phyloP scores from a whole-genome alignment of 768 basidiomycete genomes.

The Pisolithus albus region DNA sequence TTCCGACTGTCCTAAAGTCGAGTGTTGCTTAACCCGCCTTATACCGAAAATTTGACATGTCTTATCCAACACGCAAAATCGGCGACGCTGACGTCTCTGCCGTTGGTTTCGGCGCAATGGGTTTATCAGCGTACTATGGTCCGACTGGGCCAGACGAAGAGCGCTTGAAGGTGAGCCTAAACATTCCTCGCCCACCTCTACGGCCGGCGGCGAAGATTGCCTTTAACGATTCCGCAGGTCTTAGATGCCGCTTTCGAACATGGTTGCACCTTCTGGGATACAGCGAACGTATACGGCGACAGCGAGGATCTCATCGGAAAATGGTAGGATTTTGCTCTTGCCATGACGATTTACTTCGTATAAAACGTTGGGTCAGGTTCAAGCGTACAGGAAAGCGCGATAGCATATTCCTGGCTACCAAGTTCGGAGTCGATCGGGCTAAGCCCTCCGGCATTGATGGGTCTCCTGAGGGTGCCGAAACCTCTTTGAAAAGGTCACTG shows the following conservation, averaged over 20 bases:
- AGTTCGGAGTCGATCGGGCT: constrained; percentile 38
- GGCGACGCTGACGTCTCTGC: constrained; percentile 40
- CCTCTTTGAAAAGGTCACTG: constrained; percentile 35
- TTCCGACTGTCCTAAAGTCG: neutral
- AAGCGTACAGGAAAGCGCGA: constrained; percentile 37
- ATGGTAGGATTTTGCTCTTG: constrained; percentile 23
- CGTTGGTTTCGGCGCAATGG: constrained; percentile 60
- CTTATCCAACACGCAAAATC: constrained; percentile 37
- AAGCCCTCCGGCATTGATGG: constrained; percentile 24
- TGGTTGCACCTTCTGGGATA: constrained; percentile 45
- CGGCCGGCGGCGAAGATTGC: too few relatives aligned
- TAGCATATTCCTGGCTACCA: constrained; percentile 58
- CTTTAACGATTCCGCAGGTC: constrained; percentile 20
- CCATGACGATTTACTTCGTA: neutral
- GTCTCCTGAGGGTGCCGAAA: constrained; percentile 36
- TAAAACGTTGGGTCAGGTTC: constrained; percentile 29
- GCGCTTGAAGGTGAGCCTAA: constrained; percentile 42
- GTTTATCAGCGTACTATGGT: constrained; percentile 46
- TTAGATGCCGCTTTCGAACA: constrained; percentile 35
- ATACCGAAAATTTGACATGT: constrained; percentile 1
- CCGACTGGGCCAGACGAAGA: constrained; percentile 44
- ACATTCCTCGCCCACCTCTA: neutral
- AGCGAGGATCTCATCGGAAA: constrained; percentile 41
- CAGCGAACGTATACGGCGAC: constrained; percentile 37
- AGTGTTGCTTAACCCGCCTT: too few relatives aligned